A percentile compares a stretch with the other conserved stretches of the same genome.
phyloP scores from a whole-genome alignment of 2,329 filamentous ascomycete species.

The Diplodia sapinea region DNA sequence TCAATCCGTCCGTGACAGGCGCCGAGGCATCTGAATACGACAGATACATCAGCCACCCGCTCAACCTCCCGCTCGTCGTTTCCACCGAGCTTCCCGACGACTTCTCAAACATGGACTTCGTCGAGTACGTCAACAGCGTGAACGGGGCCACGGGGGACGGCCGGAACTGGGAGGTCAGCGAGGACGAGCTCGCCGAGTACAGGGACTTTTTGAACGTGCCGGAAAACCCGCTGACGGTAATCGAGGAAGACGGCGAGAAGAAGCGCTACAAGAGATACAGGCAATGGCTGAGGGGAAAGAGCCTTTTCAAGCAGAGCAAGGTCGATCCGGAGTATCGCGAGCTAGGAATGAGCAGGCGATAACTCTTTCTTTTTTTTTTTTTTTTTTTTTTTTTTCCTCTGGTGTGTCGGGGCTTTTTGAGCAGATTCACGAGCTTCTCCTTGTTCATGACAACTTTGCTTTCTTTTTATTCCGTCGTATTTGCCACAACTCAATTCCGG shows the following conservation, averaged over 20 bases:
- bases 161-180: conserved; percentile 57
- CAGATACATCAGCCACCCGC: conserved; percentile 85
- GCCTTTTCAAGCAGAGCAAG: conserved; percentile 85
- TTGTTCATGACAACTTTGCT: too few relatives aligned
- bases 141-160: conserved; percentile 63
- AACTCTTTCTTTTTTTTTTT: too few relatives aligned
- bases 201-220: conserved; percentile 75
- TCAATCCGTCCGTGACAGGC: conserved; percentile 80
- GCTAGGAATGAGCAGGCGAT: conserved; percentile 2
- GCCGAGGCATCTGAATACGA: conserved; percentile 85
- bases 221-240: conserved; percentile 85
- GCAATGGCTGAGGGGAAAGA: conserved; percentile 94
- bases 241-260: conserved; percentile 83
- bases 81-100: conserved; percentile 68
- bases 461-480: background rate
- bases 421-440: background rate
- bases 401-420: background rate
- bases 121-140: conserved; percentile 77
- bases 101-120: conserved; percentile 68
- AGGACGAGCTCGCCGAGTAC: conserved; percentile 75
- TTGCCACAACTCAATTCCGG: background rate
- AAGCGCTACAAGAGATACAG: conserved; percentile 96
- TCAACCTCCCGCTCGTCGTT: conserved; percentile 83
- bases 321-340: conserved; percentile 55
- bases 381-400: background rate